phyloP scores from a whole-genome alignment of 495 filamentous ascomycete genomes.

The Melanomma pulvis-pyrius region DNA sequence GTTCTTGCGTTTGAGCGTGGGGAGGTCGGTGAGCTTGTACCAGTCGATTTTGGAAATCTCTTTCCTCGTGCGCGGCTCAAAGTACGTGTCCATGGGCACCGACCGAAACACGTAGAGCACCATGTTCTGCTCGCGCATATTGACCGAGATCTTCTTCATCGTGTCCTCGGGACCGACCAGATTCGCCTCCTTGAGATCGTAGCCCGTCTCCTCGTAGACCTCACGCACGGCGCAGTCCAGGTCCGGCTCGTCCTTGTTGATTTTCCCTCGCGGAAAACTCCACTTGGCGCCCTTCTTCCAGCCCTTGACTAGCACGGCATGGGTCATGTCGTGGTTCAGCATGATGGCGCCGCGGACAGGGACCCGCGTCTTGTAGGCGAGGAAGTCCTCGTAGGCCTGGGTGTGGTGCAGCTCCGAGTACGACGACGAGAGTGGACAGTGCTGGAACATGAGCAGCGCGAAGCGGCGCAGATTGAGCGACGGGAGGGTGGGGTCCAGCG shows the following conservation, averaged over 20 bases:
- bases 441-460: conserved; percentile 83
- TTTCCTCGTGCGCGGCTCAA: conserved; percentile 88
- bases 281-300: conserved; percentile 96
- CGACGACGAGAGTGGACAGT: conserved; percentile 82
- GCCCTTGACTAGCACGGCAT: conserved; percentile 88
- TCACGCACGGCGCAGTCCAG: conserved; percentile 90
- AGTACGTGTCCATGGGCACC: conserved; percentile 79
- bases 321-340: conserved; percentile 88
- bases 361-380: conserved; percentile 90
- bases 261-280: conserved; percentile 96
- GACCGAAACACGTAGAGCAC: conserved; percentile 86
- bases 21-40: conserved; percentile 86
- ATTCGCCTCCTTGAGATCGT: conserved; percentile 72
- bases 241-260: conserved; percentile 94
- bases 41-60: conserved; percentile 96
- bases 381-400: conserved; percentile 82
- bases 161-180: conserved; percentile 68
- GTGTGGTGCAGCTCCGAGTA: conserved; percentile 77
- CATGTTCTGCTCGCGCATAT: conserved; percentile 90
- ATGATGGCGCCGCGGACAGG: conserved; percentile 93
- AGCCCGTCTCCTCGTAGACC: conserved; percentile 94
- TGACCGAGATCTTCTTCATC: conserved; percentile 79
- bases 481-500: conserved; percentile 80
- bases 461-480: conserved; percentile 82
- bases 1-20: conserved; percentile 71